phyloP scores from a whole-genome alignment of 441 rosid species.

The Erysimum cheiri region DNA sequence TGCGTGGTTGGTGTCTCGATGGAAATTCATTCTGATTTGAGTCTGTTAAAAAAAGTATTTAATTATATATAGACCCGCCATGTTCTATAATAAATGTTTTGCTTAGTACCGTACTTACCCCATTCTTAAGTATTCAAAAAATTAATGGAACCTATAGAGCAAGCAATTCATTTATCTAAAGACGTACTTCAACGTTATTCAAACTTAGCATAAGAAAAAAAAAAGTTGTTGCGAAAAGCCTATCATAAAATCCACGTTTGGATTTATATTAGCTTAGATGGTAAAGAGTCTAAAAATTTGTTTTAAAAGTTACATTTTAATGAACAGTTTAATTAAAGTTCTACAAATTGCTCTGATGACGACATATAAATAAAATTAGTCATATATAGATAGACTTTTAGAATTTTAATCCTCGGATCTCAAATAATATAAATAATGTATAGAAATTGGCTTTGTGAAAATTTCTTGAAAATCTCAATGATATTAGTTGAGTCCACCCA shows the following conservation, averaged over 20 bases:
- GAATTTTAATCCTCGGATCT: background rate
- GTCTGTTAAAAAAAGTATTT: conserved; percentile 14
- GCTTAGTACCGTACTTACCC: background rate
- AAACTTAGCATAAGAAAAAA: background rate
- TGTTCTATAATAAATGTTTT: conserved; percentile 37
- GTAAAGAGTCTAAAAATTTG: background rate
- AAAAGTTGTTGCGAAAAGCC: background rate
- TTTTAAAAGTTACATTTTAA: background rate
- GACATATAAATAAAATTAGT: too few species aligned
- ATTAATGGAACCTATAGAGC: background rate
- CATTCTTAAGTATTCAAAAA: conserved; percentile 10
- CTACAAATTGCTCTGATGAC: too few species aligned
- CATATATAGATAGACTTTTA: too few species aligned
- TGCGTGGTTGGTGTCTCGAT: conserved; percentile 35
- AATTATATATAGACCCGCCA: conserved; percentile 31
- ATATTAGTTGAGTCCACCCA: background rate
- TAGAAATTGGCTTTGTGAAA: background rate
- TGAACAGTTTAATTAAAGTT: too few species aligned
- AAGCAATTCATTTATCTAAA: conserved; percentile 20
- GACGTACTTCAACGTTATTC: conserved; percentile 11
- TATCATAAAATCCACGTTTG: conserved; percentile 16
- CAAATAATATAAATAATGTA: background rate
- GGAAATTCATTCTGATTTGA: conserved; percentile 17
- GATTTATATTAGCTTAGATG: background rate
- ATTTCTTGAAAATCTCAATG: too few species aligned